Evolutionary conservation across 495 filamentous ascomycete species (phyloP).

Genomic region (Penicillium subrubescens): DNA sequence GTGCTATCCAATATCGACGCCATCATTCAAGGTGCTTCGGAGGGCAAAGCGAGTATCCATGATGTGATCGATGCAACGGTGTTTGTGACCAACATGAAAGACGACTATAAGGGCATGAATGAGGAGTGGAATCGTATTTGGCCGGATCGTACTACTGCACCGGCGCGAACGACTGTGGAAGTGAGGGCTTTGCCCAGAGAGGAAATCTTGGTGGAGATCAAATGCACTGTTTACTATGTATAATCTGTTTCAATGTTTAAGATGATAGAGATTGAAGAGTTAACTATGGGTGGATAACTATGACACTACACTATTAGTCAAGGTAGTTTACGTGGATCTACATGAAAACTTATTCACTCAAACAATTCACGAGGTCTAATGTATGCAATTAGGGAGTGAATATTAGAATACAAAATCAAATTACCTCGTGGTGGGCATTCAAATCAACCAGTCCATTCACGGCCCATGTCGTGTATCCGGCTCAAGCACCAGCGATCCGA

Average conservation of each 20-base stretch:
- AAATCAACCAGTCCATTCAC: conserved; percentile 11
- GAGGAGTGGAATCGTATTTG: conserved; percentile 40
- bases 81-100: conserved; percentile 33
- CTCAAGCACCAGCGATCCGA: neutral
- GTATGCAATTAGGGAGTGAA: conserved; percentile 17
- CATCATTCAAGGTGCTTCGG: conserved; percentile 34
- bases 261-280: neutral
- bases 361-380: conserved; percentile 12
- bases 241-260: neutral
- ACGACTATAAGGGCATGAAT: conserved; percentile 38
- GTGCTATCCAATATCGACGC: conserved; percentile 35
- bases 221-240: conserved; percentile 29
- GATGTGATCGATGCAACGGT: conserved; percentile 38
- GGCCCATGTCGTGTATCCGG: neutral
- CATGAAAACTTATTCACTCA: neutral
- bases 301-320: neutral
- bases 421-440: conserved; percentile 10
- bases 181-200: conserved; percentile 38
- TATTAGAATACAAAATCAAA: conserved; percentile 20
- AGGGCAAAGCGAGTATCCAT: conserved; percentile 28
- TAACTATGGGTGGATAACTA: neutral
- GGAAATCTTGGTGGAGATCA: conserved; percentile 40
- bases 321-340: neutral
- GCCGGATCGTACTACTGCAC: conserved; percentile 32
- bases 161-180: conserved; percentile 37